Evolutionary conservation across 306 rosid species (phyloP), one percentile per base, ranked within the genome.

Genomic region (Trifolium repens): DNA sequence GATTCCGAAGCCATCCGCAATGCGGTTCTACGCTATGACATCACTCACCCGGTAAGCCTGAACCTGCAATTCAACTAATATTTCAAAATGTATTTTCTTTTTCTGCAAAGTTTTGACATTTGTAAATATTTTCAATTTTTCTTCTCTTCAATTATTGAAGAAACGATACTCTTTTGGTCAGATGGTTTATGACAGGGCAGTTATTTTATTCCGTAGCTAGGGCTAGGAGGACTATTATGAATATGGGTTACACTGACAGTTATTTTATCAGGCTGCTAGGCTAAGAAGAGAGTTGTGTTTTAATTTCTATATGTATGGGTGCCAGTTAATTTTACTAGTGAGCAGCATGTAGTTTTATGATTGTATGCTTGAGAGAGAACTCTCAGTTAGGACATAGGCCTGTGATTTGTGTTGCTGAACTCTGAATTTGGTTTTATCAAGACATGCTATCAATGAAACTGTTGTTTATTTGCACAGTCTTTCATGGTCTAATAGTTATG

Each of bases 1-100:
- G 98, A 94, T 84, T 90, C 91, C 74, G 96, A 91, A 85, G 98
- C 98, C 75, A 91, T 94, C 80, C 96, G 93, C 86, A 91, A 89
- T 78, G 97, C 98, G 15, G 98, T 94, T 76, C 82, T 94, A 70
- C 98, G 98, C 80, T 94, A 91, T 83, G 85, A 79, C 80, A 88
- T 94, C 71, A 87, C 89, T 85, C 98, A 94, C 82, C 98, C 98
- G 9, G 98, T 94, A 88, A 85, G 91, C 71, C 53, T 78, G 60
- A 52, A 71, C 67, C 59, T 70, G 73, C 32, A 74, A 60, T 70
- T 43, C 74, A 69, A 69, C 58, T 69, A 52, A 34, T 76, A 39
- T 72, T 62, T 72, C 17, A 32, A 37, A n/a, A 35, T 50, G 4
- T 4, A 39, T 30, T 19, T 32, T 32, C 15, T 15, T 9, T 57